Conservation (phyloP, 208 protist genomes). For the Leishmania arabica region DNA sequence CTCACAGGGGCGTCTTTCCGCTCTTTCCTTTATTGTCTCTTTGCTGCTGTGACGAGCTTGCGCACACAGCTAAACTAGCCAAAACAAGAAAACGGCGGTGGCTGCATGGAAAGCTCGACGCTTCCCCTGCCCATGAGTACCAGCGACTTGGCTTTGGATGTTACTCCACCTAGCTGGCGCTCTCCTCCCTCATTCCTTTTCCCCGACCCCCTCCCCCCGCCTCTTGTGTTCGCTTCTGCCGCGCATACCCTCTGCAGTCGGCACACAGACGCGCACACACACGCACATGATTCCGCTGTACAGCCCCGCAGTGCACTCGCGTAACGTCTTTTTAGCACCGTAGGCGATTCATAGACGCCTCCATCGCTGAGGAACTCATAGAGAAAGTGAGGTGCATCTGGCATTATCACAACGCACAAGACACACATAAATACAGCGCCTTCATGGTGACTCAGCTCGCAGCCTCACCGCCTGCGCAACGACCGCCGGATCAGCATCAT, state of each 20-base stretch:
- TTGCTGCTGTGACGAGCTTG: background rate
- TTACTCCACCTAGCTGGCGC: background rate
- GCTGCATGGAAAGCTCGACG: background rate
- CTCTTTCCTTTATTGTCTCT: background rate
- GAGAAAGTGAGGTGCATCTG: background rate
- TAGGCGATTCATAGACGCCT: background rate
- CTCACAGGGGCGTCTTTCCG: background rate
- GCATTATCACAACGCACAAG: background rate
- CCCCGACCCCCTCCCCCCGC: background rate
- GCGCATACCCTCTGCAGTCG: no score
- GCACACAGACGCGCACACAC: background rate
- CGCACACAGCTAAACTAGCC: background rate
- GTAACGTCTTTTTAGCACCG: background rate
- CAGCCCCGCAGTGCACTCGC: background rate
- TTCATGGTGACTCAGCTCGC: background rate
- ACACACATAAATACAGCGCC: background rate
- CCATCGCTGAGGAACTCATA: background rate
- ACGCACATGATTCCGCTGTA: background rate
- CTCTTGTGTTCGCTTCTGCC: background rate
- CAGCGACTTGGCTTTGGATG: background rate
- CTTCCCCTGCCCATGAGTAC: background rate
- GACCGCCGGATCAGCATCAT: background rate
- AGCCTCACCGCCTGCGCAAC: background rate
- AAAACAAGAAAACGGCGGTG: background rate
- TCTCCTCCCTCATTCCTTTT: background rate